These are phyloP conservation scores for Elaeis oleifera DNA, from an alignment of 202 grass and related monocot species.

Conservation along the genomic window DNA sequence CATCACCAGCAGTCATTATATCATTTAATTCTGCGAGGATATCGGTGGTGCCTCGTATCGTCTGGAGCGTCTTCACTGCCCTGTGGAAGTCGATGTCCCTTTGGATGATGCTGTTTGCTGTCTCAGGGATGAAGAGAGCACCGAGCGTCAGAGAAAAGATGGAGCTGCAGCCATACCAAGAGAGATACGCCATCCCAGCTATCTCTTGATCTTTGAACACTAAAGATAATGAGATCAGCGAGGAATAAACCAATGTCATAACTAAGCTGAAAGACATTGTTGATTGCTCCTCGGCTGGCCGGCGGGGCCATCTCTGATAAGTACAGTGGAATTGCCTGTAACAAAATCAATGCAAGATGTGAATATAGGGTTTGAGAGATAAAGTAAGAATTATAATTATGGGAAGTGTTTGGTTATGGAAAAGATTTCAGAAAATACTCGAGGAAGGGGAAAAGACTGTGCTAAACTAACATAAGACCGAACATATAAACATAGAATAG, in stretches of 20 bases:
- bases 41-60: slow-evolving; percentile 44
- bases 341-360: no score
- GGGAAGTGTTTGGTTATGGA: no score
- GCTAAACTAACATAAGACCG: no score
- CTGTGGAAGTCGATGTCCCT: slow-evolving; percentile 26
- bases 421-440: no score
- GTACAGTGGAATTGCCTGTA: slow-evolving; percentile 84
- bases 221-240: slow-evolving; percentile 76
- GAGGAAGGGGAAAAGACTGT: no score
- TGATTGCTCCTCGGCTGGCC: slow-evolving; percentile 62
- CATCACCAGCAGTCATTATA: slow-evolving; percentile 43
- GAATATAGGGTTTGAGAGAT: no score
- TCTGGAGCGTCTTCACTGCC: slow-evolving; percentile 50
- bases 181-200: slow-evolving; percentile 80
- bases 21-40: slow-evolving; percentile 66
- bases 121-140: slow-evolving; percentile 70
- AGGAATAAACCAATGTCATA: slow-evolving; percentile 55
- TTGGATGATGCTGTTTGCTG: slow-evolving; percentile 71
- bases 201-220: slow-evolving; percentile 31
- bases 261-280: slow-evolving; percentile 69
- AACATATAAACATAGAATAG: no score
- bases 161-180: slow-evolving; percentile 62
- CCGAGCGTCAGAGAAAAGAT: slow-evolving; percentile 49
- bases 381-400: no score
- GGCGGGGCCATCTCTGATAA: slow-evolving; percentile 79